Evolutionary conservation across 305 asterid species (phyloP).

Genomic region (Rubia tinctorum): DNA sequence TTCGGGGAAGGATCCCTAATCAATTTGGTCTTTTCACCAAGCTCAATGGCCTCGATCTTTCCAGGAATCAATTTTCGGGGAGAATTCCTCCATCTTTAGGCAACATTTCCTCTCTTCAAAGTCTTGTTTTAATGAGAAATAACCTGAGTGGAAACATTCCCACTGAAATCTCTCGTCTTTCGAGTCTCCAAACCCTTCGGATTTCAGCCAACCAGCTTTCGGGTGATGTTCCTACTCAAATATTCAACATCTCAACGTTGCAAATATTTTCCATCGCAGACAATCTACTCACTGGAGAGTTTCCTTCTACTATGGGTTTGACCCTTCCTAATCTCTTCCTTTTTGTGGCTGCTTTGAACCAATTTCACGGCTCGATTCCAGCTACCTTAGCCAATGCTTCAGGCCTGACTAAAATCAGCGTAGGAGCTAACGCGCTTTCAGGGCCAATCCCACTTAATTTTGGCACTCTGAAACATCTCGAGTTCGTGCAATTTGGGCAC

Average conservation of each 20-base stretch:
- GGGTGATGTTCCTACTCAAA: conserved; percentile 19
- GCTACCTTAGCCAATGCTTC: conserved; percentile 26
- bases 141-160: conserved; percentile 24
- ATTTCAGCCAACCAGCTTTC: conserved; percentile 23
- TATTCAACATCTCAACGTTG: conserved; percentile 25
- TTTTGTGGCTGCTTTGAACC: conserved; percentile 14
- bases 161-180: conserved; percentile 14
- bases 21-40: conserved; percentile 15
- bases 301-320: conserved; percentile 19
- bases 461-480: conserved; percentile 21
- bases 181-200: conserved; percentile 8
- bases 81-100: conserved; percentile 26
- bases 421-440: conserved; percentile 23
- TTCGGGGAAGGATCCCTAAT: conserved; percentile 16
- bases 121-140: conserved; percentile 15
- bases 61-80: conserved; percentile 23
- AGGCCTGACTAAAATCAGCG: conserved; percentile 10
- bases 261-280: conserved; percentile 16
- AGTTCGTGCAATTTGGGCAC: conserved; percentile 17
- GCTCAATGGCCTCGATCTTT: conserved; percentile 8
- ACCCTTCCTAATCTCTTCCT: conserved; percentile 17
- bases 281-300: conserved; percentile 21
- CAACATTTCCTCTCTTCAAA: conserved; percentile 25
- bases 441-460: conserved; percentile 25
- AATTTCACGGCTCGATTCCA: conserved; percentile 21